Conservation (phyloP, 208 protist species). For the Wallacemonas sp. region DNA sequence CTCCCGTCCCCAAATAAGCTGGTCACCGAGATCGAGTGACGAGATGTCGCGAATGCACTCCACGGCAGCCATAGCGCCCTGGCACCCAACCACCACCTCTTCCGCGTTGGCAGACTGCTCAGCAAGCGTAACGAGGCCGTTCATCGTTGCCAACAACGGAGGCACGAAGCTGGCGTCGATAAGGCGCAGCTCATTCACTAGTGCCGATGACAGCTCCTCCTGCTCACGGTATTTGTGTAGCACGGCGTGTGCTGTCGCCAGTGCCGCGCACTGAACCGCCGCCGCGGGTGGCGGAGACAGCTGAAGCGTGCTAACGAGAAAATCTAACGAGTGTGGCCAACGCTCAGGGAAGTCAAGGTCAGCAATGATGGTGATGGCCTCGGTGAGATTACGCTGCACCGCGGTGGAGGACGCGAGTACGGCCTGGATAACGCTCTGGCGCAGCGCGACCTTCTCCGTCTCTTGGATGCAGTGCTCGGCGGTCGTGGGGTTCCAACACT, state of each 20-base stretch:
- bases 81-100: slow-evolving; percentile 26
- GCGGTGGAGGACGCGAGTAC: slow-evolving; percentile 53
- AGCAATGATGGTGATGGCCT: slow-evolving; percentile 88
- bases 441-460: slow-evolving; percentile 60
- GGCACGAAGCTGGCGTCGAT: slow-evolving; percentile 57
- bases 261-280: slow-evolving; percentile 47
- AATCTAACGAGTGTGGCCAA: slow-evolving; percentile 84
- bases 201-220: slow-evolving; percentile 48
- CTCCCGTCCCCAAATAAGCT: slow-evolving; percentile 88
- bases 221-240: slow-evolving; percentile 86
- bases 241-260: slow-evolving; percentile 88
- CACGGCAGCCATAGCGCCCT: slow-evolving; percentile 53
- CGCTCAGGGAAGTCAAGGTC: slow-evolving; percentile 88
- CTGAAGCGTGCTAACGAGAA: slow-evolving; percentile 33
- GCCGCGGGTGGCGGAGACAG: neutral
- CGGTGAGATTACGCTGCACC: slow-evolving; percentile 88
- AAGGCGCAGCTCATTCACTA: slow-evolving; percentile 57
- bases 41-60: slow-evolving; percentile 84
- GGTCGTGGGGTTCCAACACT: slow-evolving; percentile 66
- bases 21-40: slow-evolving; percentile 93
- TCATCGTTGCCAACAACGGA: slow-evolving; percentile 25
- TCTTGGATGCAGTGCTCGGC: slow-evolving; percentile 83
- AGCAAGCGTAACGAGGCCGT: slow-evolving; percentile 13
- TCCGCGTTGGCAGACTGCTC: slow-evolving; percentile 11
- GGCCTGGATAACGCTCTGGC: slow-evolving; percentile 43